Conservation (phyloP, 2,329 filamentous ascomycete species). For the Fusarium veterinarium region DNA sequence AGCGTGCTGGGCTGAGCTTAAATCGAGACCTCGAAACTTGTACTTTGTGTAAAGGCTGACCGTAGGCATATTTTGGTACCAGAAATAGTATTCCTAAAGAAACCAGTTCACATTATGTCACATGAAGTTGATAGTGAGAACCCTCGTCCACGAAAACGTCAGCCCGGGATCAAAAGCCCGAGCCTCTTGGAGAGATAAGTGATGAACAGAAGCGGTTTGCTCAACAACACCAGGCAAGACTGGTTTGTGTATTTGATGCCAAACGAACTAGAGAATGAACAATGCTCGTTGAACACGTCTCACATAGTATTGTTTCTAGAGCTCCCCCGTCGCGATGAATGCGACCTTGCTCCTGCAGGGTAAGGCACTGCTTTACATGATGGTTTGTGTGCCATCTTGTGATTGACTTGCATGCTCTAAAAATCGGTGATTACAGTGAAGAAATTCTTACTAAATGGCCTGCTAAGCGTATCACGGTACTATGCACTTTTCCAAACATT, state of each 20-base stretch:
- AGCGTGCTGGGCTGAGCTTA: not conserved
- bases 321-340: not conserved
- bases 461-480: fast-evolving
- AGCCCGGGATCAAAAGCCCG: fast-evolving
- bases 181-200: fast-evolving
- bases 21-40: not conserved
- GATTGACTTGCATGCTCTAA: not conserved
- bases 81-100: fast-evolving
- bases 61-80: fast-evolving
- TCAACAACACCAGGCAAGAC: not conserved
- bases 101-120: fast-evolving
- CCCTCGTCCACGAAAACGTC: fast-evolving
- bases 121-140: fast-evolving
- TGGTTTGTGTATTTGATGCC: not conserved
- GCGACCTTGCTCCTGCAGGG: not conserved
- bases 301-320: not conserved
- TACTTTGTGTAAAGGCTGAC: fast-evolving
- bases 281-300: not conserved
- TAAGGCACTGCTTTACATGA: not conserved
- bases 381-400: not conserved
- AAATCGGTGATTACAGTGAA: not conserved
- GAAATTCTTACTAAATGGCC: fast-evolving
- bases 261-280: not conserved
- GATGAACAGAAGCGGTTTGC: not conserved
- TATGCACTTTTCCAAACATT: fast-evolving